phyloP scores from a whole-genome alignment of 2,329 filamentous ascomycete genomes.

The Neophaeococcomyces aloes region DNA sequence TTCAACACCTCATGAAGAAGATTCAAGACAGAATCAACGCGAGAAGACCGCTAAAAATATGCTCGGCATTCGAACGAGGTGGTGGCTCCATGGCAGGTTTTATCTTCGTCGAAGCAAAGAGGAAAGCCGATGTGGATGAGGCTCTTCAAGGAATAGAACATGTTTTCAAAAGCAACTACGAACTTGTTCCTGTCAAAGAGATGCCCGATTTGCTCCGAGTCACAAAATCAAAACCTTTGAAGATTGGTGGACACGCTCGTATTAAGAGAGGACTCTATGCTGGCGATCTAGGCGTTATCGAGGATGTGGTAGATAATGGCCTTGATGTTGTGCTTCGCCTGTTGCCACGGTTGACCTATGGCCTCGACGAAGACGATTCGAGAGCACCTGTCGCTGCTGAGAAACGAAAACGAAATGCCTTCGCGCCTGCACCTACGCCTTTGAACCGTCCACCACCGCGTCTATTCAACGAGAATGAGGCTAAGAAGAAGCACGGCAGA shows the following conservation, averaged over 20 bases:
- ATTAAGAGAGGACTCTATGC: slow-evolving; percentile 72
- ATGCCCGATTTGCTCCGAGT: slow-evolving; percentile 94
- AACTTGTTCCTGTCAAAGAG: slow-evolving; percentile 88
- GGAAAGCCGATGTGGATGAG: slow-evolving; percentile 73
- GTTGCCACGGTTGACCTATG: slow-evolving; percentile 87
- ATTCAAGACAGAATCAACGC: slow-evolving; percentile 69
- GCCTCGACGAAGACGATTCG: slow-evolving; percentile 61
- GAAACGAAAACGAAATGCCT: slow-evolving; percentile 66
- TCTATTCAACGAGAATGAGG: slow-evolving; percentile 86
- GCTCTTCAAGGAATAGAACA: slow-evolving; percentile 77
- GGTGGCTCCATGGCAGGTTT: slow-evolving; percentile 80
- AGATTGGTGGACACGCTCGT: slow-evolving; percentile 85
- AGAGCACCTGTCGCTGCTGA: slow-evolving; percentile 38
- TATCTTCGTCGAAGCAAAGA: slow-evolving; percentile 85
- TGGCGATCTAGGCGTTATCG: slow-evolving; percentile 81
- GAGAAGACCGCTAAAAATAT: slow-evolving; percentile 72
- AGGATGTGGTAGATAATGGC: slow-evolving; percentile 87
- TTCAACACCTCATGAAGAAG: slow-evolving; percentile 79
- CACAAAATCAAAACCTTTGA: slow-evolving; percentile 71
- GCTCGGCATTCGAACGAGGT: slow-evolving; percentile 83
- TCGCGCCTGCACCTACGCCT: slow-evolving; percentile 36
- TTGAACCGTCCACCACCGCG: slow-evolving; percentile 72
- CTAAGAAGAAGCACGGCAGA: slow-evolving; percentile 71
- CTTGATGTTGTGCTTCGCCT: slow-evolving; percentile 77
- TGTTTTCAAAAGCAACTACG: slow-evolving; percentile 79